Conservation (phyloP, 2,329 filamentous ascomycete species). For the Diaporthe sp. region DNA sequence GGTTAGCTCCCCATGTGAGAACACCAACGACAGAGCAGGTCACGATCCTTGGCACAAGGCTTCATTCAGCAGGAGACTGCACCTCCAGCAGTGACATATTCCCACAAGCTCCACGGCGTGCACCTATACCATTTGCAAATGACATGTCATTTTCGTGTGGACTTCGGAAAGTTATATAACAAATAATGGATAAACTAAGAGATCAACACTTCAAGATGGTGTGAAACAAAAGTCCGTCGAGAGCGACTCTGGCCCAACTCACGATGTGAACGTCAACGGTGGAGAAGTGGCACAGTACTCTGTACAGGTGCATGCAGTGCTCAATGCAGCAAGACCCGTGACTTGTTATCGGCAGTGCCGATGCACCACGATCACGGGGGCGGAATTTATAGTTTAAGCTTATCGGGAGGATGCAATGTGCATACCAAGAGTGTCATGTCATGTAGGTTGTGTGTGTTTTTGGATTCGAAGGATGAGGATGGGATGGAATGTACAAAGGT, state of each 20-base stretch:
- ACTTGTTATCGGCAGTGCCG: neutral
- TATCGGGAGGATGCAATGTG: constrained; percentile 5
- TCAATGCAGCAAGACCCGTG: constrained; percentile 11
- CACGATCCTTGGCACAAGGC: neutral
- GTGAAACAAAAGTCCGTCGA: too few relatives aligned
- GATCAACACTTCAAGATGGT: too few relatives aligned
- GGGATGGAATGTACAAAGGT: neutral
- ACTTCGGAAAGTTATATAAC: too few relatives aligned
- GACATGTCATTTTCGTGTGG: neutral
- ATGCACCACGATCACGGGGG: neutral
- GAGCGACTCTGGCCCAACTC: too few relatives aligned
- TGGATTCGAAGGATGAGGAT: constrained; percentile 5
- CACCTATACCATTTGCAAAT: neutral
- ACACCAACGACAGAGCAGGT: neutral
- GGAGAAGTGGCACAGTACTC: too few relatives aligned
- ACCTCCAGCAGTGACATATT: neutral
- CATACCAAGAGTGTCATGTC: neutral
- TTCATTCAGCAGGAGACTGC: neutral
- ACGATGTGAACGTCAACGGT: too few relatives aligned
- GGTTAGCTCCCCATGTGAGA: neutral
- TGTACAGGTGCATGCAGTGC: too few relatives aligned
- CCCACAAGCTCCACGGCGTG: neutral
- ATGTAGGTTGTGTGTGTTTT: neutral
- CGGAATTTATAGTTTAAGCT: constrained; percentile 15
- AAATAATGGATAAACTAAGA: too few relatives aligned